Base-by-base conservation (phyloP, 2,329 filamentous ascomycete species). In the Clarireedia sp. region DNA sequence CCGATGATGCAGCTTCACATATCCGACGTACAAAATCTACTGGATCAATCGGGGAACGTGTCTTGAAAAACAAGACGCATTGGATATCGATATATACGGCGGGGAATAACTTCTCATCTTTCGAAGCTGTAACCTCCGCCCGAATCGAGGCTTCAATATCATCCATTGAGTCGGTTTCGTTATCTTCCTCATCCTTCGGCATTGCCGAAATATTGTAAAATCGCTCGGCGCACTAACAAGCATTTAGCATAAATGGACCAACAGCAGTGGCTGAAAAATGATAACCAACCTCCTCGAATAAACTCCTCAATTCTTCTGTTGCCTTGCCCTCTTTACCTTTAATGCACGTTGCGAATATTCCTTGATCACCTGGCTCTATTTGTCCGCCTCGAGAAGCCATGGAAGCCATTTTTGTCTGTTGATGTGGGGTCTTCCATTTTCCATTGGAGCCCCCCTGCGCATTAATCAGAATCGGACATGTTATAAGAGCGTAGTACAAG, bases 301-400 rank as follows among this genome's bases (percentile, higher is more conserved):
- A 72, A 57, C 78, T 71, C 56, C 75, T 76, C 59, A 90, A 76
- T 67, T 92, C 88, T 49, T 77, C 74, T 2, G 86, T 78, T 14
- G 87, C 86, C 69, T 83, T 86, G 43, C 75, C 76, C 70, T 89
- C 86, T 73, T 87, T 85, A 61, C 81, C 81, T 66, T 85, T 80
- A 51, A 85, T 82, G 67, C 86, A 91, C 0, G 87, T 90, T 26
- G 85, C 84, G 86, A 87, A 92, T 57, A 92, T 83, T 5, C 88
- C 88, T 51, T 78, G 74, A 64, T 90, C 86, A 5, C 87, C 86
- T 5, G 85, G 74, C 62, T 87, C 80, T 48, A 90, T 70, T 12
- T 70, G 74, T 41, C 75, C 75, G 71, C 72, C 72, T 14, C 70
- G 70, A 58, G 71, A 68, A 50, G 71, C 68, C 19, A 72, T 71